Base-by-base conservation (phyloP, 2,329 filamentous ascomycete species). In the Pseudocercospora fuligena region DNA sequence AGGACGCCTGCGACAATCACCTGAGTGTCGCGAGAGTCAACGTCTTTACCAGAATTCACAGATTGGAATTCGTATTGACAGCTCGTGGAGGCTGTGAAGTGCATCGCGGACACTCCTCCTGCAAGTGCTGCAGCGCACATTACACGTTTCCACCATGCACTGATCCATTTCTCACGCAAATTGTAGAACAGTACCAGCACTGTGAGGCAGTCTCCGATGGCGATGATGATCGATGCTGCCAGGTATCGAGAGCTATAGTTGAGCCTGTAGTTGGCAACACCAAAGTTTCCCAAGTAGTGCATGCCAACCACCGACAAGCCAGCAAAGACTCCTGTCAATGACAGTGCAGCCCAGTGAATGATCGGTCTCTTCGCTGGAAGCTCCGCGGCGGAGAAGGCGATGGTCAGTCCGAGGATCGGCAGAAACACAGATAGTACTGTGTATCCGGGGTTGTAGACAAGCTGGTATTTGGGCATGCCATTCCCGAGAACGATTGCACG, bases 271-370 rank as follows among this genome's bases (percentile, higher is more conserved):
- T 96, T 94, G 29, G 85, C 84, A 68, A 94, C 93, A 36, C 92
- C 92, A 33, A 90, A 87, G 75, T 96, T 93, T n/a, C 92, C 92
- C 19, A 94, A 82, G 74, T 95, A 96, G 77, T 96, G 92, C 92
- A 96, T 95, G 33, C 90, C 91, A 66, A 90, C 92, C 59, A 95
- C 89, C 23, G 92, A 89, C 5, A 88, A 83, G 14, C 93, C 93
- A 1, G 90, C 90, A 51, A 94, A 83, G 1, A 88, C 75, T 6
- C 92, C 92, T 8, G 90, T 90, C 5, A 87, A 74, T 7, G 84
- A 75, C 5, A 83, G 75, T 3, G 79, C 74, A 5, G 72, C 66
- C 66, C 75, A 74, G 61, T 75, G 74, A 73, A 74, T 66, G 71
- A 65, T 67, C 49, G 58, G 70, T 49, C 67, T 75, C 66, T 73